Evolutionary conservation across 2,329 filamentous ascomycete genomes (phyloP).

Genomic region (Myriosclerotinia curreyana): DNA sequence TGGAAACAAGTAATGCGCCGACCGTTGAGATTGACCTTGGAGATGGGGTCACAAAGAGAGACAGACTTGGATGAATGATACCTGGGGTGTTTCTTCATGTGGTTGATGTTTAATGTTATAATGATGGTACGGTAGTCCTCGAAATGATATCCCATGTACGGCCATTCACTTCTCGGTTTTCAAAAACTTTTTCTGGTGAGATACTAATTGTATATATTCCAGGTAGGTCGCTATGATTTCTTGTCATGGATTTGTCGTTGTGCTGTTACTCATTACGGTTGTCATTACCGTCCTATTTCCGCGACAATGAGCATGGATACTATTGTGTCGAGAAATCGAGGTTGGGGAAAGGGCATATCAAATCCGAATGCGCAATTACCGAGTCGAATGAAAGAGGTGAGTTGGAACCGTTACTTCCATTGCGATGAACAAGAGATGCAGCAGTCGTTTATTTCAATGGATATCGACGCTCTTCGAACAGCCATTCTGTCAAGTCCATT

Average conservation of each 20-base stretch:
- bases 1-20: conserved; percentile 24
- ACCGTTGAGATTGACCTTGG: conserved; percentile 30
- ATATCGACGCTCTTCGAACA: neutral
- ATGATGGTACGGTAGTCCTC: neutral
- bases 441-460: no score
- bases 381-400: neutral
- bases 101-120: neutral
- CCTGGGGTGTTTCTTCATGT: neutral
- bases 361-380: neutral
- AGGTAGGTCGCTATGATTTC: neutral
- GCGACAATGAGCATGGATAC: no score
- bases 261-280: neutral
- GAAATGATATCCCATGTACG: neutral
- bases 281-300: neutral
- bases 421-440: neutral
- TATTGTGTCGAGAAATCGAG: neutral
- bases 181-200: neutral
- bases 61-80: neutral
- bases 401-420: neutral
- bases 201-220: neutral
- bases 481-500: no score
- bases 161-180: neutral
- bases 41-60: neutral
- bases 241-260: neutral
- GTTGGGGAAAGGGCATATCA: neutral